Conservation (phyloP, 805 yeast species). For the Saccharomyces kudriavzevii region DNA sequence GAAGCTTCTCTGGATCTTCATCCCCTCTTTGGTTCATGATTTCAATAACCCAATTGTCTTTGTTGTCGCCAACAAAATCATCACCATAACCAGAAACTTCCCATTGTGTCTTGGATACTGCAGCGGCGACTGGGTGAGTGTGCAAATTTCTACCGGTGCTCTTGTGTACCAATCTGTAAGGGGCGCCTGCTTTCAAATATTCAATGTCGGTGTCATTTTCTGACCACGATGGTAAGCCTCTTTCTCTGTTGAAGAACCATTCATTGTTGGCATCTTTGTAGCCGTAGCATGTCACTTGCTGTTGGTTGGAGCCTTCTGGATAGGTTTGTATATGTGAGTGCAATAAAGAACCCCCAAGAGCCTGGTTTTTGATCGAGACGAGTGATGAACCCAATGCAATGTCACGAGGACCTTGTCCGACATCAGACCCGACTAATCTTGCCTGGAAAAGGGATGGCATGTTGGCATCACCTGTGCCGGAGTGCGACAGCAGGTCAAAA, state of each 20-base stretch:
- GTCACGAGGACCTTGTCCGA: constrained; percentile 64
- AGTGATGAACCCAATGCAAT: constrained; percentile 51
- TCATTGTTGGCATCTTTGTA: constrained; percentile 82
- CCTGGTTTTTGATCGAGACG: constrained; percentile 50
- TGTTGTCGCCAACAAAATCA: constrained; percentile 58
- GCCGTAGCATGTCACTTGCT: constrained; percentile 88
- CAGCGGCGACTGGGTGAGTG: constrained; percentile 74
- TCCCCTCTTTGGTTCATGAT: constrained; percentile 54
- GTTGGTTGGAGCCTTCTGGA: constrained; percentile 91
- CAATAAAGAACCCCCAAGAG: constrained; percentile 64
- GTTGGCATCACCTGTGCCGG: constrained; percentile 75
- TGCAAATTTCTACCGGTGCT: constrained; percentile 69
- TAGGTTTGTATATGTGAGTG: constrained; percentile 83
- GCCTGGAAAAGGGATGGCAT: constrained; percentile 83
- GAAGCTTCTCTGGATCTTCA: constrained; percentile 47
- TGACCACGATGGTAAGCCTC: constrained; percentile 31
- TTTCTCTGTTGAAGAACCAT: constrained; percentile 61
- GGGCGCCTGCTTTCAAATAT: constrained; percentile 51
- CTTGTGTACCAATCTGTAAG: constrained; percentile 64
- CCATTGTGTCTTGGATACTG: constrained; percentile 52
- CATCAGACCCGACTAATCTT: constrained; percentile 56
- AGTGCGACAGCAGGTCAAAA: constrained; percentile 60
- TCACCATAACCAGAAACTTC: constrained; percentile 90
- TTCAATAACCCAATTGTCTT: constrained; percentile 89
- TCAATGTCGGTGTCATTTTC: constrained; percentile 28